A percentile compares a stretch with the other conserved stretches of the same genome.
Conservation (phyloP, 2,329 filamentous ascomycete genomes). For the Xylaria sp. region DNA sequence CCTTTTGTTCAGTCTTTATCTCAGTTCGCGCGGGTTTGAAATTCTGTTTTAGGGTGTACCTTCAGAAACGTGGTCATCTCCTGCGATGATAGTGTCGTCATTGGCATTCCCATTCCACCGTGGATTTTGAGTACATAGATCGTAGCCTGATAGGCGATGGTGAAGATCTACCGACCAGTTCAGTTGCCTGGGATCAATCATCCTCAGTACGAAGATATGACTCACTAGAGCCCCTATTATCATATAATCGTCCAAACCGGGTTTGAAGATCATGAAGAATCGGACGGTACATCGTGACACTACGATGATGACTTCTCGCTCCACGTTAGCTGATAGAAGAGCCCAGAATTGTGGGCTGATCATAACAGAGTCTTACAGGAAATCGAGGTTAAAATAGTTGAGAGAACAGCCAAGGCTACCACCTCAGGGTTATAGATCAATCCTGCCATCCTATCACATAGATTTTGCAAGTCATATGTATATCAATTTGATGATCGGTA, state of each 20-base stretch:
- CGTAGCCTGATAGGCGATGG: slow-evolving; percentile 40
- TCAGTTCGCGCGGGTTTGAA: background rate
- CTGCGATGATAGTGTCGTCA: slow-evolving; percentile 32
- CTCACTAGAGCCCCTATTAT: slow-evolving; percentile 40
- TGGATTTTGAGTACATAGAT: slow-evolving; percentile 34
- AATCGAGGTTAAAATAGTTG: slow-evolving; percentile 39
- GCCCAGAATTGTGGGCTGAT: too few species aligned
- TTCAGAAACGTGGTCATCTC: slow-evolving; percentile 40
- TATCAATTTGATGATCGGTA: background rate
- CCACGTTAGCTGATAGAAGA: background rate
- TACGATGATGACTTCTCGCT: slow-evolving; percentile 36
- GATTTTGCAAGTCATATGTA: background rate
- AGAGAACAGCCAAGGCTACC: slow-evolving; percentile 34
- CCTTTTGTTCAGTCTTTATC: background rate
- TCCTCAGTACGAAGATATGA: background rate
- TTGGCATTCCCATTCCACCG: slow-evolving; percentile 40
- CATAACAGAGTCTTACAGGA: slow-evolving; percentile 32
- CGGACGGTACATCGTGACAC: slow-evolving; percentile 37
- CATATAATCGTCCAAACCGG: slow-evolving; percentile 44
- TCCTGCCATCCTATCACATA: slow-evolving; percentile 17
- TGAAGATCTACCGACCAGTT: slow-evolving; percentile 35
- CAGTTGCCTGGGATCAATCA: background rate
- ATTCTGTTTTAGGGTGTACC: background rate
- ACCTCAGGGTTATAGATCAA: slow-evolving; percentile 33
- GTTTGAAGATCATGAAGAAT: slow-evolving; percentile 39